A percentile compares a stretch with the other conserved stretches of the same genome.
These are phyloP conservation scores for Stagonosporopsis vannaccii DNA, from an alignment of 2,329 filamentous ascomycete species.

Conservation along the genomic window DNA sequence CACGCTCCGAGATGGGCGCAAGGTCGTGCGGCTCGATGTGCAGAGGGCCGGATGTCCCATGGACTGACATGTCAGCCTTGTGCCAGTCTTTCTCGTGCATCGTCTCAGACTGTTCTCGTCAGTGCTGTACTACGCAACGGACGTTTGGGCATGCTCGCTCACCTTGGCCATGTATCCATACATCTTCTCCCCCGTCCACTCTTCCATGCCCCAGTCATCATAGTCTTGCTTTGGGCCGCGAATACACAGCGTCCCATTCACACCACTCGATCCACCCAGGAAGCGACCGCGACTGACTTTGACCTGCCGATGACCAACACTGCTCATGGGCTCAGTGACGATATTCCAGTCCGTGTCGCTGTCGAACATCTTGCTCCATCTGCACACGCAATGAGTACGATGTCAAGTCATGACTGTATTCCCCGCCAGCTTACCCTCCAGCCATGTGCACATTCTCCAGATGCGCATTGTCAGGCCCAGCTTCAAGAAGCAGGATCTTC, in stretches of 20 bases:
- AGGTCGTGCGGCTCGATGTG: constrained; percentile 66
- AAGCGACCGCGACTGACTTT: constrained; percentile 60
- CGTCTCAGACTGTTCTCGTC: constrained; percentile 55
- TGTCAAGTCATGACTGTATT: not conserved
- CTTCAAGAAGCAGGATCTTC: constrained; percentile 56
- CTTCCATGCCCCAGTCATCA: constrained; percentile 64
- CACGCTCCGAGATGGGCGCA: constrained; percentile 64
- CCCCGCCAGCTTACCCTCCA: constrained; percentile 49
- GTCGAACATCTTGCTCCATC: constrained; percentile 57
- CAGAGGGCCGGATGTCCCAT: constrained; percentile 58
- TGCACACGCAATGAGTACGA: constrained; percentile 19
- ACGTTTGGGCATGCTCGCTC: not conserved
- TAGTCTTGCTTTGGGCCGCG: constrained; percentile 59
- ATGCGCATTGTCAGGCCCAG: constrained; percentile 54
- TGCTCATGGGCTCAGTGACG: constrained; percentile 50
- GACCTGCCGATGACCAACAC: constrained; percentile 54
- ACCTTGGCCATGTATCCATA: constrained; percentile 64
- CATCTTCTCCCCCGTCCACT: constrained; percentile 65
- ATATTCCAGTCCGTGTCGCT: constrained; percentile 62
- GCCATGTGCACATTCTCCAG: constrained; percentile 61
- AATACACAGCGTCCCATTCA: constrained; percentile 60
- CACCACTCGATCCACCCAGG: constrained; percentile 58
- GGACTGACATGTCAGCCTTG: constrained; percentile 55
- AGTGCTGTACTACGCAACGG: not conserved
- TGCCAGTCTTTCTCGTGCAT: constrained; percentile 68